Evolutionary conservation across 2,329 filamentous ascomycete species (phyloP).

Genomic region (Pseudocercospora pini-densiflorae): DNA sequence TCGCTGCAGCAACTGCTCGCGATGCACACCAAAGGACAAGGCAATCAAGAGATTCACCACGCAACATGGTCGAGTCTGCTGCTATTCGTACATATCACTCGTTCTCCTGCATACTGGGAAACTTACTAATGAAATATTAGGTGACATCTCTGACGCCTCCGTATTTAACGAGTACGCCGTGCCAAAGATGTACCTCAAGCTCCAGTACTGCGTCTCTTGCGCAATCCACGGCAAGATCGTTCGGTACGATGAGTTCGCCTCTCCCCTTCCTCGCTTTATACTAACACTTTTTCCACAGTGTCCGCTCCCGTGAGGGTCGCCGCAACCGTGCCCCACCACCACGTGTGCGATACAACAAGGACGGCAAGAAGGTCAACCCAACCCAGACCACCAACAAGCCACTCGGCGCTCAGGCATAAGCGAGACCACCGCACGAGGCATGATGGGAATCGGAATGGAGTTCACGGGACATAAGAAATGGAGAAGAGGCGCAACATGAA

Average conservation of each 20-base stretch:
- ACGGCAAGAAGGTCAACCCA: slow-evolving; percentile 99
- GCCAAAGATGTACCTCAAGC: slow-evolving; percentile 99
- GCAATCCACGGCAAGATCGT: slow-evolving; percentile 99
- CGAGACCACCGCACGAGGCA: slow-evolving; percentile 8
- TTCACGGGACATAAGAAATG: slow-evolving; percentile 8
- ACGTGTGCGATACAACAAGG: slow-evolving; percentile 99
- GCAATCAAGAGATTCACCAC: slow-evolving; percentile 99
- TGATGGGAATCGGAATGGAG: slow-evolving; percentile 10
- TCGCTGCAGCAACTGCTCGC: slow-evolving; percentile 85
- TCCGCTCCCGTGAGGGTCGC: slow-evolving; percentile 93
- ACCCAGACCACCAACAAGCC: slow-evolving; percentile 74
- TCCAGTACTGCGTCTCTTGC: slow-evolving; percentile 99
- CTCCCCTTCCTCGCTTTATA: slow-evolving; percentile 13
- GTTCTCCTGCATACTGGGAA: background rate
- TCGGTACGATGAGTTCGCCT: slow-evolving; percentile 73
- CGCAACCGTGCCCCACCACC: slow-evolving; percentile 99
- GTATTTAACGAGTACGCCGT: slow-evolving; percentile 99
- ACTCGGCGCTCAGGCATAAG: slow-evolving; percentile 38
- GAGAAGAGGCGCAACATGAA: slow-evolving; percentile 1
- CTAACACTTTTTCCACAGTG: slow-evolving; percentile 62
- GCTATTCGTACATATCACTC: slow-evolving; percentile 84
- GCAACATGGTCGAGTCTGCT: slow-evolving; percentile 99
- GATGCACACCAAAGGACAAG: slow-evolving; percentile 96
- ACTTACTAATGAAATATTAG: slow-evolving; percentile 53
- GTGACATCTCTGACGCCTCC: slow-evolving; percentile 99